Evolutionary conservation across 495 filamentous ascomycete genomes (phyloP).

Genomic region (Penicillium daleae): DNA sequence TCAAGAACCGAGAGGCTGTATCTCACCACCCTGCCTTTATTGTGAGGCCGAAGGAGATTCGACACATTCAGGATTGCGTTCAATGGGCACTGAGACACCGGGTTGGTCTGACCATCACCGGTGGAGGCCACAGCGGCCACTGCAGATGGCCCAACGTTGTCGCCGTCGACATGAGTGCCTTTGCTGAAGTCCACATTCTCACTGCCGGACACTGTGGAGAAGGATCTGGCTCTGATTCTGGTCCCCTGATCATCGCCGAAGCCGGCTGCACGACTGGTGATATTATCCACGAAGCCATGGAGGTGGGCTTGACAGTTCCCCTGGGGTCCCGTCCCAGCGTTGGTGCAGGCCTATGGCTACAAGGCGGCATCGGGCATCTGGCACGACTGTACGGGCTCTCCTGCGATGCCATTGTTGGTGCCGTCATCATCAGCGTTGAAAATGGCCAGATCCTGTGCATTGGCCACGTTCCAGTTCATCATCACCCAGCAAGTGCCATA

Average conservation of each 20-base stretch:
- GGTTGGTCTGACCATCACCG: slow-evolving; percentile 55
- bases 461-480: slow-evolving; percentile 55
- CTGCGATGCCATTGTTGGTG: slow-evolving; percentile 64
- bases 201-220: slow-evolving; percentile 28
- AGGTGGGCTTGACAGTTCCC: slow-evolving; percentile 57
- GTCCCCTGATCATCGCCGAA: slow-evolving; percentile 51
- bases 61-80: slow-evolving; percentile 60
- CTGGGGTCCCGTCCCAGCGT: slow-evolving; percentile 64
- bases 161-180: slow-evolving; percentile 61
- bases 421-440: slow-evolving; percentile 58
- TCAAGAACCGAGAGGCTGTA: slow-evolving; percentile 60
- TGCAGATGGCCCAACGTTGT: slow-evolving; percentile 59
- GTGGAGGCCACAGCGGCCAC: slow-evolving; percentile 64
- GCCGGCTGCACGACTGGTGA: slow-evolving; percentile 60
- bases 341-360: slow-evolving; percentile 64
- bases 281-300: slow-evolving; percentile 57
- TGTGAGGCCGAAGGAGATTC: slow-evolving; percentile 52
- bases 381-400: slow-evolving; percentile 59
- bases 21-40: slow-evolving; percentile 49
- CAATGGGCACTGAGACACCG: slow-evolving; percentile 59
- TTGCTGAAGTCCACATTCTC: slow-evolving; percentile 56
- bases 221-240: slow-evolving; percentile 17
- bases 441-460: slow-evolving; percentile 50
- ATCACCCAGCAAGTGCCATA: slow-evolving; percentile 51
- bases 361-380: slow-evolving; percentile 68